Evolutionary conservation across 2,329 filamentous ascomycete genomes (phyloP), one percentile per base, ranked within the genome.

Genomic region (Paecilomyces fulvus): DNA sequence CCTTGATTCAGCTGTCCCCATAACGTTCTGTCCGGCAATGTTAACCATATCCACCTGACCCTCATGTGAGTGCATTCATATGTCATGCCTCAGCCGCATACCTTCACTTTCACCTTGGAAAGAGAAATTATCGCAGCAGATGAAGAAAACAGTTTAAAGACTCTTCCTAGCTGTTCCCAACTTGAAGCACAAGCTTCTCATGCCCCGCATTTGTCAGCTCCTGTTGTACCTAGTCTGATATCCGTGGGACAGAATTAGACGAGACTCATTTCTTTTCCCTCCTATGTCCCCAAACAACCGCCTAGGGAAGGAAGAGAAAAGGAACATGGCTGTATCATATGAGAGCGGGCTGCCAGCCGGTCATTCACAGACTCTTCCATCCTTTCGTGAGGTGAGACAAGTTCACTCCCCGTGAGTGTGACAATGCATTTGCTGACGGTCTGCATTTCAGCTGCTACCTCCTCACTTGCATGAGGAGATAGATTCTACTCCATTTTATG

Each of bases 391-490:
- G 65, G 71, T 73, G 59, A 63, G 68, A 55, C 23, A 2, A 33
- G 51, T 30, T 37, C 21, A 10, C 9, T 17, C 20, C 1, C 17
- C 23, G 30, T 12, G 23, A 23, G 21, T 30, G 25, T 23, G 14
- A 17, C 6, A 4, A 43, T 11, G 50, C 11, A 37, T 21, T 58
- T 17, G 55, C 59, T 65, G 54, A 64, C 49, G 20, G 14, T 28
- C 1, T 43, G 4, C 12, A 14, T 17, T 30, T 9, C 51, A 75
- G 72, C 64, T 75, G 11, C 70, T 75, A 12, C 72, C 72, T 25
- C 64, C 71, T 56, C 70, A 75, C 58, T 65, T 75, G 9, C 72
- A 74, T 57, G 71, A 73, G 58, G 72, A 73, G 58, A 75, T 75
- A 58, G 72, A 75, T 31, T 73, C 72, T 21, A 68, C 67, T 11